Evolutionary conservation across 495 filamentous ascomycete species (phyloP).

Genomic region (Chaetomidium leptoderma): DNA sequence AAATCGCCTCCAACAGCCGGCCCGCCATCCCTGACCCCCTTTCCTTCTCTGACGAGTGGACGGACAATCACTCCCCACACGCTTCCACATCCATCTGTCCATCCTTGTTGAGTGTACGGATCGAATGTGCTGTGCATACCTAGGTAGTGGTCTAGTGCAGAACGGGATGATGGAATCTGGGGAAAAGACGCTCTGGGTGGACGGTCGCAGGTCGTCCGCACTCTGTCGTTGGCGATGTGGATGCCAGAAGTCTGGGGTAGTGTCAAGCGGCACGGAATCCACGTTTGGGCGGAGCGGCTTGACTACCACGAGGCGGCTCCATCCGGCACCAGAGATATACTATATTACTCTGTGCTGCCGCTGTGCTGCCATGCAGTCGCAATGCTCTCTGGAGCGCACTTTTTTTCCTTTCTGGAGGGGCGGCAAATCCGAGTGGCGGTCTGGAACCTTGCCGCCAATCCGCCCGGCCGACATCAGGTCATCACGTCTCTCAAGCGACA

Average conservation of each 20-base stretch:
- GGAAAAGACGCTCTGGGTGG: neutral
- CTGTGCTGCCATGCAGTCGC: neutral
- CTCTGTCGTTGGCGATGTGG: slow-evolving; percentile 2
- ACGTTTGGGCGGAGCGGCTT: neutral
- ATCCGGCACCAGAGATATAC: neutral
- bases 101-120: slow-evolving; percentile 2
- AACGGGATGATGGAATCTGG: neutral
- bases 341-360: neutral
- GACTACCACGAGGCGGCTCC: neutral
- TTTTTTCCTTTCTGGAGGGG: neutral
- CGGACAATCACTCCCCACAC: neutral
- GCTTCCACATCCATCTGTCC: neutral
- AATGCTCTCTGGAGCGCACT: neutral
- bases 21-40: slow-evolving; percentile 3
- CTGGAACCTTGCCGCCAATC: neutral
- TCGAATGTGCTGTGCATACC: too few species aligned
- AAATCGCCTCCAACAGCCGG: slow-evolving; percentile 11
- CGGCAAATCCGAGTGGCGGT: neutral
- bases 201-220: slow-evolving; percentile 7
- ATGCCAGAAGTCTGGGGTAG: slow-evolving; percentile 14
- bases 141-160: too few species aligned
- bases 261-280: slow-evolving; percentile 15
- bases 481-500: neutral
- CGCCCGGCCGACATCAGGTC: too few species aligned
- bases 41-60: neutral